Conservation (phyloP, 257 asterid genomes). For the Solanum tacnaense region DNA sequence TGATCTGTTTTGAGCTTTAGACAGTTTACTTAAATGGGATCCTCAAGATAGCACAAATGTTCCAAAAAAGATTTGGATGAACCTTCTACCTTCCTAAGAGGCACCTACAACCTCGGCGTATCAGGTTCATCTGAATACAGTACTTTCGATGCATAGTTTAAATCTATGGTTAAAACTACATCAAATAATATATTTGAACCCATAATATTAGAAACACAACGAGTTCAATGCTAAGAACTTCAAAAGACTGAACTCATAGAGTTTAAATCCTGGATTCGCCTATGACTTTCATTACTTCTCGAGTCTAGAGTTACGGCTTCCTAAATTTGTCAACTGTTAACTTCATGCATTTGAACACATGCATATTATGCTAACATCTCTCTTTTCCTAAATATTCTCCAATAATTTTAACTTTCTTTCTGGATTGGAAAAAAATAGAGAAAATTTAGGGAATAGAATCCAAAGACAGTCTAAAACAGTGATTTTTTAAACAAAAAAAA, state of each 20-base stretch:
- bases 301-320: neutral
- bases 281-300: neutral
- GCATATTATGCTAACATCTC: neutral
- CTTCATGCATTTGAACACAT: neutral
- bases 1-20: neutral
- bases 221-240: neutral
- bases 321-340: neutral
- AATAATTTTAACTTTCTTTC: neutral
- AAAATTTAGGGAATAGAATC: neutral
- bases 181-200: neutral
- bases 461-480: neutral
- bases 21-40: slow-evolving; percentile 20
- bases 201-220: neutral
- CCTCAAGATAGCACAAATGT: slow-evolving; percentile 17
- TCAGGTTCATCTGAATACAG: neutral
- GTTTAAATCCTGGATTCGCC: neutral
- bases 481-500: neutral
- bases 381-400: neutral
- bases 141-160: neutral
- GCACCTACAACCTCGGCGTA: neutral
- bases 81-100: neutral
- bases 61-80: slow-evolving; percentile 4
- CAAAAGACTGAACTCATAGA: neutral
- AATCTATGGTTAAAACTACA: neutral
- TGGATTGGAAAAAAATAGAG: neutral